phyloP scores from a whole-genome alignment of 768 basidiomycete genomes.

The Leucosporidium scottii region DNA sequence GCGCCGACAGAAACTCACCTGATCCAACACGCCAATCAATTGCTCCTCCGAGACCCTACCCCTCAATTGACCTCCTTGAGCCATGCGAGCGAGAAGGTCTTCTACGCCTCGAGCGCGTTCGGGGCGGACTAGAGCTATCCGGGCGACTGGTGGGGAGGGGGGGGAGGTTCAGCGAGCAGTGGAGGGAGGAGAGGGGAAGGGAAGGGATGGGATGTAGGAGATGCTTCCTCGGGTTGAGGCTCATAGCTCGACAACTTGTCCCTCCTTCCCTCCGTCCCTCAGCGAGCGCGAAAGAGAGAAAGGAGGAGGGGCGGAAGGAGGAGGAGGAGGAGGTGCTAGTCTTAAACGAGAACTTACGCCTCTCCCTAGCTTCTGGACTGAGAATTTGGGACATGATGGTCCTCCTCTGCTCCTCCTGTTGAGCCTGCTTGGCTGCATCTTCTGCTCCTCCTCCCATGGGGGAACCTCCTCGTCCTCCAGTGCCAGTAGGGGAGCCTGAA shows the following conservation, averaged over 20 bases:
- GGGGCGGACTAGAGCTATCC: conserved; percentile 79
- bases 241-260: too few species aligned
- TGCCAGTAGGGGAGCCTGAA: too few species aligned
- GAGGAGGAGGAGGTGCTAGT: too few species aligned
- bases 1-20: conserved; percentile 48
- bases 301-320: too few species aligned
- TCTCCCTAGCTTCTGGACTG: conserved; percentile 69
- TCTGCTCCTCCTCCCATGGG: conserved; percentile 48
- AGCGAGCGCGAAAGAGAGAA: neutral
- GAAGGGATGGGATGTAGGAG: too few species aligned
- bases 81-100: conserved; percentile 68
- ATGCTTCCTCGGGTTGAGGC: too few species aligned
- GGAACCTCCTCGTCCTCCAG: conserved; percentile 12
- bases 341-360: conserved; percentile 54
- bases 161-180: neutral
- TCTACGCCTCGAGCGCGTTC: conserved; percentile 75
- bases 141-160: conserved; percentile 58
- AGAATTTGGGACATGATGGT: conserved; percentile 72
- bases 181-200: neutral
- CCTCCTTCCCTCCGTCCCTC: too few species aligned
- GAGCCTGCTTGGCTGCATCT: conserved; percentile 54
- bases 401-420: conserved; percentile 60
- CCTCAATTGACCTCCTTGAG: conserved; percentile 70
- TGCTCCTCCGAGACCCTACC: conserved; percentile 70
- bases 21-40: conserved; percentile 75